A percentile compares a stretch with the other conserved stretches of the same genome.
Conservation (phyloP, 257 asterid species). For the Nyctanthes arbortristis region DNA sequence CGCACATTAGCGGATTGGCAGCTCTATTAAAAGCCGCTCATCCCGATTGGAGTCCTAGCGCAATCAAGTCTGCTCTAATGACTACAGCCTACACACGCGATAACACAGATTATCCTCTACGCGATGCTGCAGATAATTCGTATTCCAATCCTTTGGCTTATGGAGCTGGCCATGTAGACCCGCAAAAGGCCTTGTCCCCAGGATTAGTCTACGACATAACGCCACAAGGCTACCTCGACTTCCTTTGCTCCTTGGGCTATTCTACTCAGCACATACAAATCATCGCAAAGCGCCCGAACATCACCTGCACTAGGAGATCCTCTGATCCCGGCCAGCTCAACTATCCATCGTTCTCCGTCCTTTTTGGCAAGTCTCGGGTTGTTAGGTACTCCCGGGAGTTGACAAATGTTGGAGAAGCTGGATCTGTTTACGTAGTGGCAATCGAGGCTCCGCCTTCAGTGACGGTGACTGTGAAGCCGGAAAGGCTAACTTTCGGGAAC, state of each 20-base stretch:
- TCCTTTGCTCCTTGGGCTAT: constrained; percentile 47
- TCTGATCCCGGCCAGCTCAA: constrained; percentile 49
- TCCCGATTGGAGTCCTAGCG: constrained; percentile 52
- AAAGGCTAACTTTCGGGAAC: constrained; percentile 34
- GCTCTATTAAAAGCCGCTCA: constrained; percentile 53
- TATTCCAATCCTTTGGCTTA: constrained; percentile 39
- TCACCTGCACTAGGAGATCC: constrained; percentile 40
- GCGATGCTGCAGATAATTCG: constrained; percentile 38
- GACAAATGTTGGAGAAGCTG: constrained; percentile 47
- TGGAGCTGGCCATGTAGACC: constrained; percentile 57
- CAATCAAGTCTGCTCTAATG: constrained; percentile 55
- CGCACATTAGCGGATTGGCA: constrained; percentile 53
- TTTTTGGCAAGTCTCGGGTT: constrained; percentile 37
- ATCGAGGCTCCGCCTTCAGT: constrained; percentile 32
- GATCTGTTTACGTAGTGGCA: constrained; percentile 29
- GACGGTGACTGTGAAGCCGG: constrained; percentile 35
- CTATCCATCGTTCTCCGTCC: constrained; percentile 46
- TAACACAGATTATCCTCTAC: constrained; percentile 40
- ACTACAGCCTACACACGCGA: constrained; percentile 48
- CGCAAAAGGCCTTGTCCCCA: constrained; percentile 45
- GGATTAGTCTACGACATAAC: constrained; percentile 46
- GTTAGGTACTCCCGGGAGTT: constrained; percentile 42
- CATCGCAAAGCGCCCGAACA: constrained; percentile 38
- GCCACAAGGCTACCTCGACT: constrained; percentile 36
- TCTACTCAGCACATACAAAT: constrained; percentile 26